Conservation (phyloP, 2,329 filamentous ascomycete genomes). For the Colletotrichum tofieldiae region DNA sequence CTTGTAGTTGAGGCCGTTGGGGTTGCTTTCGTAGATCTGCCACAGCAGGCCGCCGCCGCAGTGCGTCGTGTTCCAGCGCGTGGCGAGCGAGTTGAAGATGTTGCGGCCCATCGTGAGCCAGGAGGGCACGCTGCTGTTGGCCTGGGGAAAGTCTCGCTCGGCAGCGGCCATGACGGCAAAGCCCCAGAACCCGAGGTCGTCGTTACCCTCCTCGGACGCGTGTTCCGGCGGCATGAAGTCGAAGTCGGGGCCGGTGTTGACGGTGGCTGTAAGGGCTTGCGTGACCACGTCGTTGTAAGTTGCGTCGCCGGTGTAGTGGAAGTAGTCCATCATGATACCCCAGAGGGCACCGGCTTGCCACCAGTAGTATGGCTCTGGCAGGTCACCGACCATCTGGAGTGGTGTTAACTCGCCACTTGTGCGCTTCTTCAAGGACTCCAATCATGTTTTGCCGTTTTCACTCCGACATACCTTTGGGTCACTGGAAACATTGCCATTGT, state of each 20-base stretch:
- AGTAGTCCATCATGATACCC: conserved; percentile 80
- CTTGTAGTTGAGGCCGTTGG: conserved; percentile 85
- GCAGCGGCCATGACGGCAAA: conserved; percentile 78
- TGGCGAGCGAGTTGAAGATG: conserved; percentile 79
- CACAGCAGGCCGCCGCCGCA: conserved; percentile 84
- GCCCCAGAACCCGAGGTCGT: conserved; percentile 83
- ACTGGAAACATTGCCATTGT: conserved; percentile 73
- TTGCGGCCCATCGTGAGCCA: conserved; percentile 80
- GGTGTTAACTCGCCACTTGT: conserved; percentile 11
- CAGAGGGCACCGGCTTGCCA: conserved; percentile 77
- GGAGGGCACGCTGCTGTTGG: conserved; percentile 68
- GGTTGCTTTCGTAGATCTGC: conserved; percentile 85
- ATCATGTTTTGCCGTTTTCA: no score
- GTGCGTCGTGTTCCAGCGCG: conserved; percentile 77
- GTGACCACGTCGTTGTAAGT: conserved; percentile 73
- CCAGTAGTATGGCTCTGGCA: conserved; percentile 79
- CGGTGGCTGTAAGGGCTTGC: conserved; percentile 70
- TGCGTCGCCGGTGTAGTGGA: conserved; percentile 75
- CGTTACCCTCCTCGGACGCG: conserved; percentile 77
- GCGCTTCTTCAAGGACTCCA: neutral
- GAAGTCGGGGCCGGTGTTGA: conserved; percentile 69
- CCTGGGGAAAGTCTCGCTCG: conserved; percentile 77
- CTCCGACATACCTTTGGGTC: conserved; percentile 58
- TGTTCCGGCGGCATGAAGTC: conserved; percentile 74
- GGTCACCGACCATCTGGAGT: conserved; percentile 69